These are phyloP conservation scores for Closterium sp. DNA, from an alignment of 139 green algal species.

Conservation along the genomic window DNA sequence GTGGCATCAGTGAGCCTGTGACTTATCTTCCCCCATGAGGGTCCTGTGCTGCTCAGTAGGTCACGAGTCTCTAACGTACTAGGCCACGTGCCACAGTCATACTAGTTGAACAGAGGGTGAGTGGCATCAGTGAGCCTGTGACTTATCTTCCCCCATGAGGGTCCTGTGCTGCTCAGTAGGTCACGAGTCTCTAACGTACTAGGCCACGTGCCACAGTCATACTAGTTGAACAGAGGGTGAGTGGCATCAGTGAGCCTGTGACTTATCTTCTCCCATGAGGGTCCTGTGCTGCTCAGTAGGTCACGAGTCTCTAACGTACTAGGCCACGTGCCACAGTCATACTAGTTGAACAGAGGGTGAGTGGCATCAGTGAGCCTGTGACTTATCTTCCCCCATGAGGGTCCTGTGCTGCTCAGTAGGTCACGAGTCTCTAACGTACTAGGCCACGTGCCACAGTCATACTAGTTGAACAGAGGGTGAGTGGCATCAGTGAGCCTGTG, in stretches of 20 bases:
- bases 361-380: slow-evolving; percentile 6
- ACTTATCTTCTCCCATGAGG: slow-evolving; percentile 15
- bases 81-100: no score
- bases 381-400: slow-evolving; percentile 18
- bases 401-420: background rate
- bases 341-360: slow-evolving; percentile 2
- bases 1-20: slow-evolving; percentile 7
- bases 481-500: slow-evolving; percentile 6
- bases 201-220: no score
- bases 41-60: background rate
- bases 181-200: no score
- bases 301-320: no score
- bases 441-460: no score
- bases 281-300: background rate
- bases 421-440: no score
- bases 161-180: background rate
- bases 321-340: no score
- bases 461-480: slow-evolving; percentile 2
- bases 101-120: slow-evolving; percentile 2
- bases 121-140: slow-evolving; percentile 6
- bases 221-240: slow-evolving; percentile 2
- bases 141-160: slow-evolving; percentile 18
- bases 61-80: no score
- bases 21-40: slow-evolving; percentile 17
- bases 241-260: slow-evolving; percentile 6